Base-by-base conservation (phyloP, 352 stramenopile species). In the Phytophthora litchii region DNA sequence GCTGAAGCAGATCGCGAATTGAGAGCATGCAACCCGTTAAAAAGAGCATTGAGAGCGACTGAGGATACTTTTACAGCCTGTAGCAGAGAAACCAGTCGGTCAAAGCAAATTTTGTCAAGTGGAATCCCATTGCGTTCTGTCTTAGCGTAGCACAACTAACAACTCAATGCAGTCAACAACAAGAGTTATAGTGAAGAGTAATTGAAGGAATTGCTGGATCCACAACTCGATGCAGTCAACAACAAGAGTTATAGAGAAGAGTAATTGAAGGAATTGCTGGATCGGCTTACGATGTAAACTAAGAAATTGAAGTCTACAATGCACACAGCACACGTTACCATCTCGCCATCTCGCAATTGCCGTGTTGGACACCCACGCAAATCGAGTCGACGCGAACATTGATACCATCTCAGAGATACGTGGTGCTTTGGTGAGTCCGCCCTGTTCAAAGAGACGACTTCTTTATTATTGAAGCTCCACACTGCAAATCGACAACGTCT, bases 371-470 rank as follows among this genome's bases (percentile, higher is more conserved):
- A 46, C 10, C 43, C 35, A n/a, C 50, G 27, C 19, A 13, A 50
- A 44, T 19, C 38, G 5, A 44, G 47, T 36, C 16, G 3, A 35
- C 40, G 1, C 50, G 19, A 36, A 45, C 41, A 54, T 43, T n/a
- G n/a, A n/a, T n/a, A n/a, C n/a, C n/a, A n/a, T n/a, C n/a, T n/a
- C n/a, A n/a, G 23, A 45, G 53, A 46, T 60, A n/a, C 46, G 53
- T 21, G 11, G 34, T 45, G 42, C 27, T 34, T 59, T 50, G 16
- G 53, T 68, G 60, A 68, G 53, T 68, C 60, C 52, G 37, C 59
- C 58, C 43, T 29, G 12, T 43, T 37, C 43, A 65, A 49, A 43
- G 25, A 36, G 23, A n/a, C 31, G 42, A 29, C 40, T 16, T 7
- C 29, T 13, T 34, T 11, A 34, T 34, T 27, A 27, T 34, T 34